Conservation (phyloP, 2,329 filamentous ascomycete species). For the Aspergillus latus region DNA sequence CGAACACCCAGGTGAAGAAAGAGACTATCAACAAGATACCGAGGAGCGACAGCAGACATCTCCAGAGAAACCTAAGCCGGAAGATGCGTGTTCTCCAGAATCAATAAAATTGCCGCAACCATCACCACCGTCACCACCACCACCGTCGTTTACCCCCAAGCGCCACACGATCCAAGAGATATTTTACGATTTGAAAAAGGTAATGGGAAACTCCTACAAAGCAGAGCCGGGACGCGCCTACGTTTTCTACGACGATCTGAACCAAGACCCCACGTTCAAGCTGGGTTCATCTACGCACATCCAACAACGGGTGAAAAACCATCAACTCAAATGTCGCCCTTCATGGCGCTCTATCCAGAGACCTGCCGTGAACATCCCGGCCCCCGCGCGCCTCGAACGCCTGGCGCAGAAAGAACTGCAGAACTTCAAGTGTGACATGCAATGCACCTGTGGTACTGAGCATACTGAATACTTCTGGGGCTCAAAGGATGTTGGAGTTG, state of each 20-base stretch:
- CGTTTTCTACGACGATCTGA: not conserved
- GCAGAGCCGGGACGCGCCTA: not conserved
- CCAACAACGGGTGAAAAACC: not conserved
- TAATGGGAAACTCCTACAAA: not conserved
- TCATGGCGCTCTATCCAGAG: not conserved
- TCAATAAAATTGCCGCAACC: not conserved
- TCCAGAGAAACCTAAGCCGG: not conserved
- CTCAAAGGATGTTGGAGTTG: not conserved
- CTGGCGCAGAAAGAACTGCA: not conserved
- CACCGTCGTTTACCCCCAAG: not conserved
- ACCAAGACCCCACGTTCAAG: not conserved
- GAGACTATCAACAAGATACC: too few species aligned
- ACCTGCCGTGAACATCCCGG: not conserved
- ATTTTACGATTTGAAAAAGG: not conserved
- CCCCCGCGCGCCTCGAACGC: not conserved
- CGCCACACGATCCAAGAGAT: not conserved
- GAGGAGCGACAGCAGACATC: too few species aligned
- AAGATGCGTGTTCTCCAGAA: not conserved
- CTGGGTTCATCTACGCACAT: not conserved
- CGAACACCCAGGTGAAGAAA: too few species aligned
- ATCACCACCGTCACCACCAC: not conserved
- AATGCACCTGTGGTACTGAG: not conserved
- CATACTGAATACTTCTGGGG: not conserved
- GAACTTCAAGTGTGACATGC: not conserved
- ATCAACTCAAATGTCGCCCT: not conserved